Percentiles rank a stretch among this genome's conserved stretches.
These are phyloP conservation scores for Vigna trinervia DNA, from an alignment of 306 rosid genomes.

Conservation along the genomic window DNA sequence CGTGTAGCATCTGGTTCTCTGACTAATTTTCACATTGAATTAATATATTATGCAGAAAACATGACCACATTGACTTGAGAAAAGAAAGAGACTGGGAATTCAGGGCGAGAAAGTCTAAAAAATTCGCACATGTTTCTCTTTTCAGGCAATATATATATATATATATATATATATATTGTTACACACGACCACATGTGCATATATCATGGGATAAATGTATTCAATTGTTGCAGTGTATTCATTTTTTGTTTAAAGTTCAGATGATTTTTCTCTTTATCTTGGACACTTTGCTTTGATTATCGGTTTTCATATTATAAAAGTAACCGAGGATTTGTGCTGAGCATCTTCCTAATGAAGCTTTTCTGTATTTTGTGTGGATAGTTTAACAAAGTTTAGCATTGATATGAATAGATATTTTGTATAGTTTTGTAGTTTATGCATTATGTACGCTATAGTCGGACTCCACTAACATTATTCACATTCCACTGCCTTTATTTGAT, in stretches of 20 bases:
- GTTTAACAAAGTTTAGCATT: background rate
- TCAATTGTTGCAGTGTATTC: slow-evolving; percentile 15
- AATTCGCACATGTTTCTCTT: slow-evolving; percentile 33
- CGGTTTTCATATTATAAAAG: slow-evolving; percentile 25
- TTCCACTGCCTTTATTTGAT: slow-evolving; percentile 34
- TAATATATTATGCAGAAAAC: slow-evolving; percentile 15
- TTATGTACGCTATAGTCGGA: background rate
- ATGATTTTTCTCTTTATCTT: slow-evolving; percentile 2
- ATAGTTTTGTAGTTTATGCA: slow-evolving; percentile 21
- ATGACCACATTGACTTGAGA: background rate
- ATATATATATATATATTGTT: slow-evolving; percentile 6
- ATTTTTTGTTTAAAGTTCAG: background rate
- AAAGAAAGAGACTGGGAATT: background rate
- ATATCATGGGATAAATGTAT: slow-evolving; percentile 1
- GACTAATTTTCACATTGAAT: background rate
- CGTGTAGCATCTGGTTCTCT: slow-evolving; percentile 36
- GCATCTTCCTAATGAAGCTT: slow-evolving; percentile 39
- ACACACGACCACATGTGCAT: background rate
- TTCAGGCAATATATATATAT: slow-evolving; percentile 14
- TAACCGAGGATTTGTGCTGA: slow-evolving; percentile 3
- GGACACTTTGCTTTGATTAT: slow-evolving; percentile 21
- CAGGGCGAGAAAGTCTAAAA: background rate
- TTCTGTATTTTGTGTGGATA: slow-evolving; percentile 24
- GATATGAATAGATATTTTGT: slow-evolving; percentile 34
- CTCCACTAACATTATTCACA: slow-evolving; percentile 45